Conservation (phyloP, 2,329 filamentous ascomycete species). For the Harringtonia aguacate region DNA sequence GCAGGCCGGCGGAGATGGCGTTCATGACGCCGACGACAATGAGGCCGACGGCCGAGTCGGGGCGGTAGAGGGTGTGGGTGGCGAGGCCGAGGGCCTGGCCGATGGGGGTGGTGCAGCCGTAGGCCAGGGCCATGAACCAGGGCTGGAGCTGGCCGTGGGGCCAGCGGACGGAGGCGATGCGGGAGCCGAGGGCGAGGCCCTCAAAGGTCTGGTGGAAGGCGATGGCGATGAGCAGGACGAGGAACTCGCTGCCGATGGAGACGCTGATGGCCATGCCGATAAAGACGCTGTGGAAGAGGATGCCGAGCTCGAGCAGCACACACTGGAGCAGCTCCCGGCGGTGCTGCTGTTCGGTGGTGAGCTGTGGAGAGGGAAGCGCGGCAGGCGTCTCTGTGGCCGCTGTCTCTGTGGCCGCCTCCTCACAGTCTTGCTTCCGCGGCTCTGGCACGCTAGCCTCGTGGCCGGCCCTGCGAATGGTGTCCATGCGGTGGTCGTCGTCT, state of each 20-base stretch:
- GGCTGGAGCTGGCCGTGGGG: slow-evolving; percentile 61
- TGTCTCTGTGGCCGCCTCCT: too few relatives aligned
- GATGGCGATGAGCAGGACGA: slow-evolving; percentile 69
- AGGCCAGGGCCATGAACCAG: slow-evolving; percentile 70
- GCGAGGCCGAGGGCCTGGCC: slow-evolving; percentile 72
- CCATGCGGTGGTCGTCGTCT: too few relatives aligned
- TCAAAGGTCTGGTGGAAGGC: slow-evolving; percentile 82
- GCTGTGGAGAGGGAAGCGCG: too few relatives aligned
- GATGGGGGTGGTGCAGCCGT: slow-evolving; percentile 65
- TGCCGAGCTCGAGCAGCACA: slow-evolving; percentile 70
- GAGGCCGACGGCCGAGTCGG: slow-evolving; percentile 61
- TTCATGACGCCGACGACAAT: slow-evolving; percentile 81
- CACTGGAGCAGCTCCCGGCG: slow-evolving; percentile 63
- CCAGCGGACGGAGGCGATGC: slow-evolving; percentile 75
- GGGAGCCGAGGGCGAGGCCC: slow-evolving; percentile 73
- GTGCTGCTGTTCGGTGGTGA: slow-evolving; percentile 40
- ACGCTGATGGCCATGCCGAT: slow-evolving; percentile 80
- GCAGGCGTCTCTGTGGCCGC: slow-evolving; percentile 15
- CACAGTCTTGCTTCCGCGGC: too few relatives aligned
- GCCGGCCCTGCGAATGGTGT: too few relatives aligned
- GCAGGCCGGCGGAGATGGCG: slow-evolving; percentile 65
- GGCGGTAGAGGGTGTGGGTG: slow-evolving; percentile 69
- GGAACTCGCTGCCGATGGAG: slow-evolving; percentile 64
- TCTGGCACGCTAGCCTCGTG: too few relatives aligned
- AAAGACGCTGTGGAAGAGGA: slow-evolving; percentile 77